These are phyloP conservation scores for Aphanomyces invadans DNA, from an alignment of 352 stramenopile genomes.

Conservation along the genomic window DNA sequence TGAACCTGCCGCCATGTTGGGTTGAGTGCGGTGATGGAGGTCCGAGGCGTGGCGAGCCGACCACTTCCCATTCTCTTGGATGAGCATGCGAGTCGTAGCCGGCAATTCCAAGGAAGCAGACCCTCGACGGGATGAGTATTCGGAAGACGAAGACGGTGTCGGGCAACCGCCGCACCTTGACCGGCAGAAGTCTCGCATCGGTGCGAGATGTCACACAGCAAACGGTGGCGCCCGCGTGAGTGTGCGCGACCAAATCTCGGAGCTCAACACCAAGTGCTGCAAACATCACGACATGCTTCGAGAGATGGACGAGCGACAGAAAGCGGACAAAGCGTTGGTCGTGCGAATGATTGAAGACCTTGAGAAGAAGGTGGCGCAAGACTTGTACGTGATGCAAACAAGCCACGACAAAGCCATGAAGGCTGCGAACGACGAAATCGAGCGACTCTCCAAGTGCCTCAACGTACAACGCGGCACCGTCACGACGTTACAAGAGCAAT, in stretches of 20 bases:
- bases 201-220: conserved; percentile 1
- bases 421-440: conserved; percentile 71
- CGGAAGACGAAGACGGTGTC: conserved; percentile 14
- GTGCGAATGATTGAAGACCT: conserved; percentile 76
- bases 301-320: conserved; percentile 77
- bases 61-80: neutral
- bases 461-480: conserved; percentile 77
- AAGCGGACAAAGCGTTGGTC: conserved; percentile 65
- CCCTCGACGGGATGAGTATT: conserved; percentile 9
- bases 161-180: neutral
- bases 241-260: conserved; percentile 75
- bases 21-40: too few species aligned
- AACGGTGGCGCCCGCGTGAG: conserved; percentile 36
- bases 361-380: conserved; percentile 65
- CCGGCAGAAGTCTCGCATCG: conserved; percentile 18
- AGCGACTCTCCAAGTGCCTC: conserved; percentile 76
- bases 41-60: too few species aligned
- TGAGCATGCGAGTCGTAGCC: conserved; percentile 15
- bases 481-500: conserved; percentile 76
- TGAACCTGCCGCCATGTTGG: neutral
- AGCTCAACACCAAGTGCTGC: conserved; percentile 69
- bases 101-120: conserved; percentile 17
- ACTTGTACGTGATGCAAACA: conserved; percentile 64
- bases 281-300: conserved; percentile 77
- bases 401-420: conserved; percentile 81